These are phyloP conservation scores for Lathyrus sativus DNA, from an alignment of 306 rosid genomes.

Conservation along the genomic window DNA sequence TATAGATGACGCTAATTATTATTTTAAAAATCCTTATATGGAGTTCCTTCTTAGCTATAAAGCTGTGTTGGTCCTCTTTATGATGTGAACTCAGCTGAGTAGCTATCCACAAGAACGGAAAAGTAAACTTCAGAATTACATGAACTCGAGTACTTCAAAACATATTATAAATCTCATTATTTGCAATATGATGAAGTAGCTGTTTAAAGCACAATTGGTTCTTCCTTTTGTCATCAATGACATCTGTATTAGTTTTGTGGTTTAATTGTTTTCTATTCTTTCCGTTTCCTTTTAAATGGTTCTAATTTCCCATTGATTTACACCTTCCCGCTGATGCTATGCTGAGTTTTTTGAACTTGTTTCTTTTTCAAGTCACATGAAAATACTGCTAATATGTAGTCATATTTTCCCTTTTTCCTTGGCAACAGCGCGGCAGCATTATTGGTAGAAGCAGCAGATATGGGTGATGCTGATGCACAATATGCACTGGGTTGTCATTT, in stretches of 20 bases:
- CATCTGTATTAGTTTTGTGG: background rate
- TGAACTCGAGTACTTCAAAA: slow-evolving; percentile 7
- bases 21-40: too few species aligned
- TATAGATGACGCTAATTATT: too few species aligned
- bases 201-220: background rate
- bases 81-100: slow-evolving; percentile 9
- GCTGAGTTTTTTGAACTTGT: background rate
- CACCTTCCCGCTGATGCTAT: slow-evolving; percentile 1
- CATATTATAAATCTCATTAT: slow-evolving; percentile 6
- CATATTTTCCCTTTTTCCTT: background rate
- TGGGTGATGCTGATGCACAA: slow-evolving; percentile 90
- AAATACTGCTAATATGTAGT: background rate
- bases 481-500: slow-evolving; percentile 82
- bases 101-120: slow-evolving; percentile 3
- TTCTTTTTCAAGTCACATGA: slow-evolving; percentile 5
- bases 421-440: slow-evolving; percentile 81
- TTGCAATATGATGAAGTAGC: slow-evolving; percentile 9
- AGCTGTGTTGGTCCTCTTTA: too few species aligned
- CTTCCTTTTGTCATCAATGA: slow-evolving; percentile 9
- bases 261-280: slow-evolving; percentile 6
- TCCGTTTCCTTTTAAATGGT: background rate
- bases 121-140: background rate
- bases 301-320: background rate
- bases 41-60: too few species aligned
- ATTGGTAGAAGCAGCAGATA: slow-evolving; percentile 90